Evolutionary conservation across 371 early-diverging fungal genomes (phyloP).

Genomic region (Apophysomyces ossiformis): DNA sequence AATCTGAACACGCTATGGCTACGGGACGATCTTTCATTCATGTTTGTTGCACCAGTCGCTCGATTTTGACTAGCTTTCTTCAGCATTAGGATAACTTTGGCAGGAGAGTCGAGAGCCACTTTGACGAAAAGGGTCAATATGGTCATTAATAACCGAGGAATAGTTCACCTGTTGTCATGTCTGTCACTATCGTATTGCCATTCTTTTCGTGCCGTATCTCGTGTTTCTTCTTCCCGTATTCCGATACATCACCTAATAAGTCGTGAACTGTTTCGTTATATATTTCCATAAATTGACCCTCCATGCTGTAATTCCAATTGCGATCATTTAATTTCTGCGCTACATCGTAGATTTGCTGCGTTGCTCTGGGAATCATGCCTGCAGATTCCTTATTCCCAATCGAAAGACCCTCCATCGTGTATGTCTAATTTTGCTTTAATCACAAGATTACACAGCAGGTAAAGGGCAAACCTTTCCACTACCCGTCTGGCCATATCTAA

Average conservation of each 20-base stretch:
- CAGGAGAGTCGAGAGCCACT: conserved; percentile 68
- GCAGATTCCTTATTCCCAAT: conserved; percentile 41
- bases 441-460: background rate
- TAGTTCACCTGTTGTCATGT: conserved; percentile 64
- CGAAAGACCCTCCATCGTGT: conserved; percentile 81
- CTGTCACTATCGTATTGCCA: conserved; percentile 82
- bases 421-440: conserved; percentile 47
- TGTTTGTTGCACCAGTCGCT: conserved; percentile 89
- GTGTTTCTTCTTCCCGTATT: conserved; percentile 64
- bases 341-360: conserved; percentile 83
- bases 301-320: conserved; percentile 90
- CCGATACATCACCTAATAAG: conserved; percentile 44
- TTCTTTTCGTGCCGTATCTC: conserved; percentile 81
- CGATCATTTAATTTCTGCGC: conserved; percentile 74
- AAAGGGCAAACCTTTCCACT: conserved; percentile 80
- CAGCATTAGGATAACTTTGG: conserved; percentile 73
- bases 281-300: conserved; percentile 90
- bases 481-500: conserved; percentile 97
- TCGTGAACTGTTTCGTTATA: conserved; percentile 95
- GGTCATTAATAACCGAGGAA: background rate
- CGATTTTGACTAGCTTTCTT: conserved; percentile 82
- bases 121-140: background rate
- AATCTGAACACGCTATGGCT: conserved; percentile 95
- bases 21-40: conserved; percentile 95
- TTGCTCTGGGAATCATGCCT: conserved; percentile 93